Base-by-base conservation (phyloP, 2,329 filamentous ascomycete genomes). In the Neodidymelliopsis sp. region DNA sequence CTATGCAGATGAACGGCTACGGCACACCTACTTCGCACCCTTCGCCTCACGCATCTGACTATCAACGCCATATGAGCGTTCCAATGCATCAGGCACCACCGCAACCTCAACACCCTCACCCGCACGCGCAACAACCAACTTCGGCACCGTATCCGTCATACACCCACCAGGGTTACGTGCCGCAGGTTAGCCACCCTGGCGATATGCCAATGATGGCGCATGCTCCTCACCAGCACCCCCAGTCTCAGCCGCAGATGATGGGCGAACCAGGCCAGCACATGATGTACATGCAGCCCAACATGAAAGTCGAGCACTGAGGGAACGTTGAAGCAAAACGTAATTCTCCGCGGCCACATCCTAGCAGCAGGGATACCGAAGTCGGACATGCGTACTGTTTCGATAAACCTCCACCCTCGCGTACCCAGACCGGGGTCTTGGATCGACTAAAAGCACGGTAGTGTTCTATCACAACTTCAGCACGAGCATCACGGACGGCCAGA, bases 281-380 rank as follows among this genome's bases (percentile, higher is more conserved):
- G 54, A 73, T 74, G 61, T 75, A 74, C 38, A 66, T 72, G 57
- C 65, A 65, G 30, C 60, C 67, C 6, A 74, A 74, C 53, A 72
- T 74, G 70, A 75, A 74, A 59, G 67, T 68, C 18, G 72, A 75
- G 58, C 69, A 73, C 35, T 70, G 60, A 66, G 50, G 33, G 33
- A 37, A 39, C 30, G 30, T 45, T 15, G 23, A 23, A 28, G 34
- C 44, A 49, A 40, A 20, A 35, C 34, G 38, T 38, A 39, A 40
- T 48, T 31, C 29, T 49, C 45, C 31, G 44, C 45, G 45, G 38
- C 35, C 25, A 51, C 31, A 36, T 19, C 50, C 45, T 34, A 31
- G 31, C 28, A 20, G 41, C 49, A 49, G 38, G 45, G 49, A 43
- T 44, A 31, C 11, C 33, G 33, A 25, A 27, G 36, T 46, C 36